Percentiles rank a stretch among this genome's conserved stretches.
These are phyloP conservation scores for Pythium biforme DNA, from an alignment of 352 stramenopile genomes.

Conservation along the genomic window DNA sequence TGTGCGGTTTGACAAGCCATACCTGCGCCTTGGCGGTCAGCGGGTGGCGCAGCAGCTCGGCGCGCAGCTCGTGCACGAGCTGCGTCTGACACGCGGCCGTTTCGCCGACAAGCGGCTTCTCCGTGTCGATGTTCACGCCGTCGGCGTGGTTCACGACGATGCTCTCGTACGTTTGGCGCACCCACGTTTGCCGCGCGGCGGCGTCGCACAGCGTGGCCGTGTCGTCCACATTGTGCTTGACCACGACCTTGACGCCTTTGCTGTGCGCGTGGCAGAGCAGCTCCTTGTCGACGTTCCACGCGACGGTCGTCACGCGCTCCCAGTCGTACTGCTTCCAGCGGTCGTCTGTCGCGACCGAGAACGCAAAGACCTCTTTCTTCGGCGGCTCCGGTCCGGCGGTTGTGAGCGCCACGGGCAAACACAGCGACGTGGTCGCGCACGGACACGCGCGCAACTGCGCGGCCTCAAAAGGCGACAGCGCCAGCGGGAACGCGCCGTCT, in stretches of 20 bases:
- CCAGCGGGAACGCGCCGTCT: slow-evolving; percentile 9
- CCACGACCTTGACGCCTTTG: slow-evolving; percentile 75
- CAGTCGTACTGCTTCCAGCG: slow-evolving; percentile 83
- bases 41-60: slow-evolving; percentile 43
- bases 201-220: slow-evolving; percentile 59
- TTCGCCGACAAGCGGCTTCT: slow-evolving; percentile 55
- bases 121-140: slow-evolving; percentile 84
- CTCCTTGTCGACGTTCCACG: slow-evolving; percentile 82
- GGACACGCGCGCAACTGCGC: slow-evolving; percentile 44
- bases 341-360: slow-evolving; percentile 59
- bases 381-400: background rate
- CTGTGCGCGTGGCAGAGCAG: slow-evolving; percentile 79
- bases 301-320: slow-evolving; percentile 74
- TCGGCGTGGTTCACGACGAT: slow-evolving; percentile 74
- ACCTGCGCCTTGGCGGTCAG: slow-evolving; percentile 71
- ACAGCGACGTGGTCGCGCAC: slow-evolving; percentile 42
- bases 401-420: slow-evolving; percentile 47
- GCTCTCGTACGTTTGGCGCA: slow-evolving; percentile 53
- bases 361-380: slow-evolving; percentile 74
- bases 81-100: slow-evolving; percentile 44
- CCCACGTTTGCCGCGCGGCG: slow-evolving; percentile 46
- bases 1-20: background rate
- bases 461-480: slow-evolving; percentile 35
- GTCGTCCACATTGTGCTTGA: slow-evolving; percentile 81
- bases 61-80: slow-evolving; percentile 66